Evolutionary conservation across 2,329 filamentous ascomycete genomes (phyloP).

Genomic region (Diatrype stigma): DNA sequence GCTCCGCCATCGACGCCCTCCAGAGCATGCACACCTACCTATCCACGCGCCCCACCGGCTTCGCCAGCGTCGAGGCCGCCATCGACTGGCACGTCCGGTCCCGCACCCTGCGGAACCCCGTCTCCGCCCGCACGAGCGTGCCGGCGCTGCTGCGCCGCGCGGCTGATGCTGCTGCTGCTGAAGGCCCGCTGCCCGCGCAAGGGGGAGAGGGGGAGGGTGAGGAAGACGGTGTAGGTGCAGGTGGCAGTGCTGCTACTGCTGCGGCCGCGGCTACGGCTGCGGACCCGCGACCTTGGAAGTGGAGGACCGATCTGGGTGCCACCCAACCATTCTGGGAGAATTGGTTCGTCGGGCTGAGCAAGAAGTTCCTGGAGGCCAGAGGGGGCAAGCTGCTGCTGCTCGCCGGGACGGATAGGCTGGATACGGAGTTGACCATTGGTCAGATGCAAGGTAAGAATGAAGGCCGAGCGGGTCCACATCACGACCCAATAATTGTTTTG

Average conservation of each 20-base stretch:
- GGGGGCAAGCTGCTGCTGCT: constrained; percentile 44
- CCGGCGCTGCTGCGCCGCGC: constrained; percentile 63
- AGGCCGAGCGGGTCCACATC: neutral
- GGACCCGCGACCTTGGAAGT: constrained; percentile 60
- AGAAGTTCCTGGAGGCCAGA: constrained; percentile 76
- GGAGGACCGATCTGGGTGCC: constrained; percentile 77
- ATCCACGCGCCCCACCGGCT: constrained; percentile 72
- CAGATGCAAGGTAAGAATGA: constrained; percentile 29
- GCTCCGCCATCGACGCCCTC: constrained; percentile 90
- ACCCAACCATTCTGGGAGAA: constrained; percentile 92
- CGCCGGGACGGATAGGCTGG: constrained; percentile 28
- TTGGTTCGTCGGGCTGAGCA: constrained; percentile 86
- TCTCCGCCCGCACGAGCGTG: constrained; percentile 83
- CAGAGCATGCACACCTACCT: constrained; percentile 93
- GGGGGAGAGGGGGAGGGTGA: neutral
- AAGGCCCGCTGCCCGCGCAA: no score
- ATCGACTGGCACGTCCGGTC: constrained; percentile 94
- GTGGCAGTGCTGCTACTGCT: no score
- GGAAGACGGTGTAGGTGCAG: no score
- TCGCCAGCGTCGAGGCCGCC: constrained; percentile 70
- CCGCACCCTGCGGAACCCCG: constrained; percentile 76
- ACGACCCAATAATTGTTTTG: no score
- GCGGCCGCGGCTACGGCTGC: constrained; percentile 13
- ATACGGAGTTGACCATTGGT: constrained; percentile 32
- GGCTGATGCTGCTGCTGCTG: no score